Percentiles rank a stretch among this genome's conserved stretches.
phyloP scores from a whole-genome alignment of 805 yeast genomes.

The Schwanniomyces sp. region DNA sequence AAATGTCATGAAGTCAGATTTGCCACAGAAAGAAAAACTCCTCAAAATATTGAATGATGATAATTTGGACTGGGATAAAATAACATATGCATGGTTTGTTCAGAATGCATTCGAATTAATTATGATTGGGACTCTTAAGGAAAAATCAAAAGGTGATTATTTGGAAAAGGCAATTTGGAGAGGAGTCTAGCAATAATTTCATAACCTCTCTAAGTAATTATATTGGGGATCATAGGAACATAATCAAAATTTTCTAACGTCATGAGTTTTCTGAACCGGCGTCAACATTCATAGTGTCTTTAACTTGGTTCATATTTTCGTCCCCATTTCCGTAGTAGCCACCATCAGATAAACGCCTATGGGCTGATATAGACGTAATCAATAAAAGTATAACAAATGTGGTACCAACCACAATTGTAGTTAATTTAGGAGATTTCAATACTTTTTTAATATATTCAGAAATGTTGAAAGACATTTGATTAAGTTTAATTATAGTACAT shows the following conservation, averaged over 20 bases:
- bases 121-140: slow-evolving; percentile 66
- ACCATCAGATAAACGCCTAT: slow-evolving; percentile 13
- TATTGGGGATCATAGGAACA: too few relatives aligned
- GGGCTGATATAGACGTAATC: slow-evolving; percentile 29
- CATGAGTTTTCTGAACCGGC: too few relatives aligned
- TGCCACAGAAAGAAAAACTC: background rate
- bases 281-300: background rate
- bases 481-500: background rate
- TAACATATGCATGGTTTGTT: slow-evolving; percentile 69
- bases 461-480: slow-evolving; percentile 19
- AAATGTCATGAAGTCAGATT: background rate
- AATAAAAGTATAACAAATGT: slow-evolving; percentile 22
- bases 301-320: background rate
- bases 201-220: background rate
- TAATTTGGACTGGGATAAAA: slow-evolving; percentile 57
- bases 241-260: too few relatives aligned
- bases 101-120: slow-evolving; percentile 73
- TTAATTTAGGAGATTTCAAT: slow-evolving; percentile 31
- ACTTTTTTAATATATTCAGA: slow-evolving; percentile 26
- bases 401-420: slow-evolving; percentile 21
- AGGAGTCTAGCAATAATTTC: slow-evolving; percentile 41
- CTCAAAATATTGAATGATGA: slow-evolving; percentile 8
- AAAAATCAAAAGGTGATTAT: slow-evolving; percentile 60
- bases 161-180: slow-evolving; percentile 75
- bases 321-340: background rate